Evolutionary conservation across 1,139 yeast genomes (phyloP).

Genomic region (Yarrowia galli): DNA sequence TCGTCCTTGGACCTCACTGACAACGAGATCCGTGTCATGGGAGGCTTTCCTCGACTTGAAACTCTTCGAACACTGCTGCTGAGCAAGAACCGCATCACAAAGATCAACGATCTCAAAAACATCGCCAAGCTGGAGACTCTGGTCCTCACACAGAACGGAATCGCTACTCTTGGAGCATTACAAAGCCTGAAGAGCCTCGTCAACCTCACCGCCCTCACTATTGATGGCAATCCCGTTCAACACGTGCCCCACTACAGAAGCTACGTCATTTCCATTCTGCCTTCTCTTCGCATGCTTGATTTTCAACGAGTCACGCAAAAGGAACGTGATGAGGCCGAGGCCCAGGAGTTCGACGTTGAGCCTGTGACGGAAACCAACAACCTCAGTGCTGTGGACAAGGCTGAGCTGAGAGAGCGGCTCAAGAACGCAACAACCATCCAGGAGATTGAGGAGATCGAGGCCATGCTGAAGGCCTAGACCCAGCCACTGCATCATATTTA

Average conservation of each 20-base stretch:
- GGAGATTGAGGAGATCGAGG: conserved; percentile 77
- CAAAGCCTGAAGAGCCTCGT: conserved; percentile 52
- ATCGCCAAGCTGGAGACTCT: conserved; percentile 60
- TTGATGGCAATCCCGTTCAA: conserved; percentile 70
- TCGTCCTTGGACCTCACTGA: conserved; percentile 71
- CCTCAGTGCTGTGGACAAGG: conserved; percentile 63
- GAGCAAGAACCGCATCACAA: conserved; percentile 63
- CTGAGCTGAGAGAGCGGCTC: conserved; percentile 60
- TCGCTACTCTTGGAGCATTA: conserved; percentile 56
- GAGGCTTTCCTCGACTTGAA: conserved; percentile 58
- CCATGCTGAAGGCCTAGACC: conserved; percentile 54
- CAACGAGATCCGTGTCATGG: conserved; percentile 64
- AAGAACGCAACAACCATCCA: conserved; percentile 69
- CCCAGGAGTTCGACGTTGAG: conserved; percentile 44
- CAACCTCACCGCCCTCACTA: conserved; percentile 57
- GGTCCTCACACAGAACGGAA: conserved; percentile 61
- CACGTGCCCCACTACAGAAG: conserved; percentile 63
- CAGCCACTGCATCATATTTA: conserved; percentile 20
- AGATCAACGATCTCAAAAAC: conserved; percentile 50
- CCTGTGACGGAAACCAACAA: conserved; percentile 48
- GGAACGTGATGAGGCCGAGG: conserved; percentile 59
- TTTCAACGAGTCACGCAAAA: conserved; percentile 63
- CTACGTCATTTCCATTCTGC: conserved; percentile 67
- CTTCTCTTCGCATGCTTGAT: conserved; percentile 69
- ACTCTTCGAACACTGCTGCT: conserved; percentile 61